Conservation (phyloP, 2,329 filamentous ascomycete genomes). For the Colletotrichum sublineola region DNA sequence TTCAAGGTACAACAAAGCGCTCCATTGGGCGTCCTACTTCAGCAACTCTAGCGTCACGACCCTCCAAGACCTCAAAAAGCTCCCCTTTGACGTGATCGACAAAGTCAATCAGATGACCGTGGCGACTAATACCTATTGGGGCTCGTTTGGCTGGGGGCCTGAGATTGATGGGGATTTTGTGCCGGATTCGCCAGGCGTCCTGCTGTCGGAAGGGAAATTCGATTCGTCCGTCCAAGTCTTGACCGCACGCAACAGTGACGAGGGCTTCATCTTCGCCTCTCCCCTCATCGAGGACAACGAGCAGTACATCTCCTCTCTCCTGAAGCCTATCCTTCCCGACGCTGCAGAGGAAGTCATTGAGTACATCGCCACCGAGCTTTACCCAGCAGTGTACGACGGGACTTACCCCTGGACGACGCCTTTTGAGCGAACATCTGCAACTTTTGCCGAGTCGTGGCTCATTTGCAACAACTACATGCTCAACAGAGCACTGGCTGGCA, state of each 20-base stretch:
- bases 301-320: background rate
- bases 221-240: constrained; percentile 33
- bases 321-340: background rate
- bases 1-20: background rate
- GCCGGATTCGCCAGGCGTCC: constrained; percentile 27
- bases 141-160: constrained; percentile 11
- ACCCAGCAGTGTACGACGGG: constrained; percentile 51
- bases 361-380: constrained; percentile 50
- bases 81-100: background rate
- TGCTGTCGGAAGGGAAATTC: constrained; percentile 27
- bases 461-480: background rate
- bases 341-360: background rate
- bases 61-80: background rate
- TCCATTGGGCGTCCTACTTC: background rate
- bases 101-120: background rate
- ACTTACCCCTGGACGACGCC: constrained; percentile 44
- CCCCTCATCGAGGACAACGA: constrained; percentile 57
- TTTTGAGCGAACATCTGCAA: constrained; percentile 49
- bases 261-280: constrained; percentile 60
- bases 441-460: background rate
- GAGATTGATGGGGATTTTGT: constrained; percentile 33
- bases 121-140: background rate
- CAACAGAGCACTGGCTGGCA: background rate
- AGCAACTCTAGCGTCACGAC: constrained; percentile 1
- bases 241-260: constrained; percentile 60